Conservation (phyloP, 768 basidiomycete genomes). For the Cantharellus anzutake region DNA sequence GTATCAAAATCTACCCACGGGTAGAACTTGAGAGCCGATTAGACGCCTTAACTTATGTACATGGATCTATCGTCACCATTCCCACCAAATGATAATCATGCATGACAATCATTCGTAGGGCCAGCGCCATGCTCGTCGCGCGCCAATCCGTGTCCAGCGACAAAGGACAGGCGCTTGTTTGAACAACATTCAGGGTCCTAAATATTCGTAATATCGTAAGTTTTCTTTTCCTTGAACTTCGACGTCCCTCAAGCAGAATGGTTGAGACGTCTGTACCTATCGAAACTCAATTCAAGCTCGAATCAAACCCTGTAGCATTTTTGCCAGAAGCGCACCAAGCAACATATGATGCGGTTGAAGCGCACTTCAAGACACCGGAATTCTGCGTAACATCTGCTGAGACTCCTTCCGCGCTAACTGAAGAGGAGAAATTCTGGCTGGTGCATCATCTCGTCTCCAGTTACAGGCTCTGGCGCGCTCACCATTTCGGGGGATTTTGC, state of each 20-base stretch:
- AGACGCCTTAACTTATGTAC: too few species aligned
- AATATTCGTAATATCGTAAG: too few species aligned
- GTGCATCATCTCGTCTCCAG: slow-evolving; percentile 14
- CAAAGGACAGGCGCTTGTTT: too few species aligned
- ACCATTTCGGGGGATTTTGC: neutral
- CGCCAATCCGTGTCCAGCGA: too few species aligned
- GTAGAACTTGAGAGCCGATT: too few species aligned
- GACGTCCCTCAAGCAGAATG: neutral
- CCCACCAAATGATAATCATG: too few species aligned
- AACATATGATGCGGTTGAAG: neutral
- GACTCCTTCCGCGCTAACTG: slow-evolving; percentile 29
- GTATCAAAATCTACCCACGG: too few species aligned
- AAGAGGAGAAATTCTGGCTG: slow-evolving; percentile 64
- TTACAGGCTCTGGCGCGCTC: neutral
- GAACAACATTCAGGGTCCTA: too few species aligned
- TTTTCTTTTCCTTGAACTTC: too few species aligned
- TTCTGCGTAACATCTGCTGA: slow-evolving; percentile 3
- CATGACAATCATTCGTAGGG: too few species aligned
- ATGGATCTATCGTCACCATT: too few species aligned
- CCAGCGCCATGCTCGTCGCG: too few species aligned
- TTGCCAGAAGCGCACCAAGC: neutral
- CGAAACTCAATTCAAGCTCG: neutral
- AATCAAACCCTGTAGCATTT: neutral
- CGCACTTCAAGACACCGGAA: neutral
- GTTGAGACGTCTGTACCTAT: neutral